Percentiles rank a stretch among this genome's conserved stretches.
Evolutionary conservation across 2,329 filamentous ascomycete genomes (phyloP).

Genomic region (Penicillium oxalicum): DNA sequence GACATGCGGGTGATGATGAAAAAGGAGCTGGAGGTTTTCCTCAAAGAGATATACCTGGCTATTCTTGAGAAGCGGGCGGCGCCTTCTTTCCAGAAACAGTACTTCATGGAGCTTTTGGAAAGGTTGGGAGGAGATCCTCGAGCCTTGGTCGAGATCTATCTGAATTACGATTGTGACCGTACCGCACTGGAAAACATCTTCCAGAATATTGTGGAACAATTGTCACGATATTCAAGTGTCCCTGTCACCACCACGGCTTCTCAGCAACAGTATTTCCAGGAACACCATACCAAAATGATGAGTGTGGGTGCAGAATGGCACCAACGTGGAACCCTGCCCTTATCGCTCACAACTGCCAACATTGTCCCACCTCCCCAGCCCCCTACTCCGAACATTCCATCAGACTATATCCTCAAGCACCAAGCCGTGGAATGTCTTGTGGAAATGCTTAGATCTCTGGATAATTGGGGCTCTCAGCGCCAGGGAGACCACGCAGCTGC

Average conservation of each 20-base stretch:
- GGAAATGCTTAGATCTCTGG: constrained; percentile 79
- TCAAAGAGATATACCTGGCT: constrained; percentile 94
- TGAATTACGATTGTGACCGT: constrained; percentile 97
- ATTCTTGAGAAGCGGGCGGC: constrained; percentile 84
- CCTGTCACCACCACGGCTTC: constrained; percentile 67
- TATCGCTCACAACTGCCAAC: constrained; percentile 73
- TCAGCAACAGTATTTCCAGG: constrained; percentile 83
- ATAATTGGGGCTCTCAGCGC: constrained; percentile 81
- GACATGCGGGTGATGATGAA: constrained; percentile 91
- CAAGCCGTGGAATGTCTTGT: constrained; percentile 83
- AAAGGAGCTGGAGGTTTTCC: constrained; percentile 96
- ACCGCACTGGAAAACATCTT: constrained; percentile 94
- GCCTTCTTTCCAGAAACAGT: constrained; percentile 83
- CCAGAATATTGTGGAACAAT: constrained; percentile 85
- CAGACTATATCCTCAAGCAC: constrained; percentile 87
- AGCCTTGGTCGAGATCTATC: constrained; percentile 86
- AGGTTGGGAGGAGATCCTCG: constrained; percentile 79
- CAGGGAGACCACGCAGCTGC: constrained; percentile 45
- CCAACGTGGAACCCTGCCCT: constrained; percentile 74
- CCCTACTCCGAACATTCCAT: constrained; percentile 62
- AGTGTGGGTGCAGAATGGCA: constrained; percentile 71
- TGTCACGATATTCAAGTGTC: constrained; percentile 78
- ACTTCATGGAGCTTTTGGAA: constrained; percentile 80
- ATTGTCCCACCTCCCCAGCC: constrained; percentile 51
- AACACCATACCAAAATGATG: constrained; percentile 60